phyloP scores from a whole-genome alignment of 495 filamentous ascomycete genomes.

The Tirmania nivea region DNA sequence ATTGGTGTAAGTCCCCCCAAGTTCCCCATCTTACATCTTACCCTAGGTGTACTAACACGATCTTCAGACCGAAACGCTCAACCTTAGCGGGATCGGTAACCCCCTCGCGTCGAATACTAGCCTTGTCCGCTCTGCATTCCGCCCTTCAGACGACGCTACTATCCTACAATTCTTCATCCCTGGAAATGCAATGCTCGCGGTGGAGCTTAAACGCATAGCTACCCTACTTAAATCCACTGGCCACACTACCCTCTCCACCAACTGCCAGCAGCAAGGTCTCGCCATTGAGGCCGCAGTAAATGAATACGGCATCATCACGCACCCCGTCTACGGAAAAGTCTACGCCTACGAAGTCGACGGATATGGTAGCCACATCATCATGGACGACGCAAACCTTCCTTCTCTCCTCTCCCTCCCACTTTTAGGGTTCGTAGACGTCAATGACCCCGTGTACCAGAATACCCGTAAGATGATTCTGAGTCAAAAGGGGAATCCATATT shows the following conservation, averaged over 20 bases:
- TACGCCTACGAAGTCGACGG: constrained; percentile 97
- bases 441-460: constrained; percentile 60
- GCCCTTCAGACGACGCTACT: constrained; percentile 94
- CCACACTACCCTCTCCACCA: constrained; percentile 28
- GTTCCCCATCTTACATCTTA: not conserved
- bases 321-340: constrained; percentile 64
- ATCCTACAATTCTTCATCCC: constrained; percentile 92
- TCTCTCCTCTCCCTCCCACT: constrained; percentile 71
- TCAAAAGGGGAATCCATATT: constrained; percentile 72
- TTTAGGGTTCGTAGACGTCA: constrained; percentile 51
- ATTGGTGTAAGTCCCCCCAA: constrained; percentile 25
- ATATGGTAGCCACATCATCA: constrained; percentile 71
- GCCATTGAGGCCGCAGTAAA: constrained; percentile 55
- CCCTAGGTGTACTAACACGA: no score
- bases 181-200: constrained; percentile 85
- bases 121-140: constrained; percentile 75
- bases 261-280: constrained; percentile 39
- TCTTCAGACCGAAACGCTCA: constrained; percentile 58
- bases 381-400: constrained; percentile 96
- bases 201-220: constrained; percentile 63
- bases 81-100: constrained; percentile 64
- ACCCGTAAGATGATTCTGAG: constrained; percentile 78
- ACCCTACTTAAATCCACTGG: constrained; percentile 31
- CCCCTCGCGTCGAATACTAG: constrained; percentile 69
- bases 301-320: constrained; percentile 73